Evolutionary conservation across 2,329 filamentous ascomycete species (phyloP).

Genomic region (Venturia oleaginea): DNA sequence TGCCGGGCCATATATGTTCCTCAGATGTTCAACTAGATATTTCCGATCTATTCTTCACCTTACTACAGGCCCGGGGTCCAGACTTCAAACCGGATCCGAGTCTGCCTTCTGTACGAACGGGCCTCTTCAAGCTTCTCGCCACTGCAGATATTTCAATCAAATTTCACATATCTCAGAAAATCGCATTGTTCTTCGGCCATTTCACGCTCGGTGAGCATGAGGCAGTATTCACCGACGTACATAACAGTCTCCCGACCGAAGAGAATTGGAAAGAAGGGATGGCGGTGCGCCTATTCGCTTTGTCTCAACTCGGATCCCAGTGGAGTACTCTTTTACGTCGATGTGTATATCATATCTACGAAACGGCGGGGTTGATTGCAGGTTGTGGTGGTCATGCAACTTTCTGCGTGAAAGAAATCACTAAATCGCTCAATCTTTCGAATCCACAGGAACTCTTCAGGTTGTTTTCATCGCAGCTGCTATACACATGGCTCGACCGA

Average conservation of each 20-base stretch:
- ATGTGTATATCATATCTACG: constrained; percentile 90
- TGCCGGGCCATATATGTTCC: constrained; percentile 63
- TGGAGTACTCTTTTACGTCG: constrained; percentile 83
- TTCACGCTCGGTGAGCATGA: constrained; percentile 81
- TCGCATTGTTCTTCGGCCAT: constrained; percentile 68
- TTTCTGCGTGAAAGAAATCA: constrained; percentile 59
- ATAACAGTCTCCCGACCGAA: constrained; percentile 69
- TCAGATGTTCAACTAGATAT: constrained; percentile 58
- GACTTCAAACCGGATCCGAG: constrained; percentile 54
- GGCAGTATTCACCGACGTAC: constrained; percentile 71
- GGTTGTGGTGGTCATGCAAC: constrained; percentile 60
- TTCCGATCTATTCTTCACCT: constrained; percentile 56
- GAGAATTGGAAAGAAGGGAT: constrained; percentile 69
- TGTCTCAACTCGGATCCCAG: constrained; percentile 66
- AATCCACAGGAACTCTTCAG: constrained; percentile 64
- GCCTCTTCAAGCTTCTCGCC: constrained; percentile 63
- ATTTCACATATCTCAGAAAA: constrained; percentile 58
- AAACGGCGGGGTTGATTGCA: constrained; percentile 67
- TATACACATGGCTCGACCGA: constrained; percentile 79
- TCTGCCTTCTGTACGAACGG: constrained; percentile 58
- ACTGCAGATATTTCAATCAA: constrained; percentile 62
- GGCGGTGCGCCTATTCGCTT: constrained; percentile 66
- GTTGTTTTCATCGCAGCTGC: constrained; percentile 77
- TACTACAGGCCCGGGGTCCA: constrained; percentile 54
- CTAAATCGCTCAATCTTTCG: constrained; percentile 53